Base-by-base conservation (phyloP, 169 alveolate genomes). In the Fabrea salina region DNA sequence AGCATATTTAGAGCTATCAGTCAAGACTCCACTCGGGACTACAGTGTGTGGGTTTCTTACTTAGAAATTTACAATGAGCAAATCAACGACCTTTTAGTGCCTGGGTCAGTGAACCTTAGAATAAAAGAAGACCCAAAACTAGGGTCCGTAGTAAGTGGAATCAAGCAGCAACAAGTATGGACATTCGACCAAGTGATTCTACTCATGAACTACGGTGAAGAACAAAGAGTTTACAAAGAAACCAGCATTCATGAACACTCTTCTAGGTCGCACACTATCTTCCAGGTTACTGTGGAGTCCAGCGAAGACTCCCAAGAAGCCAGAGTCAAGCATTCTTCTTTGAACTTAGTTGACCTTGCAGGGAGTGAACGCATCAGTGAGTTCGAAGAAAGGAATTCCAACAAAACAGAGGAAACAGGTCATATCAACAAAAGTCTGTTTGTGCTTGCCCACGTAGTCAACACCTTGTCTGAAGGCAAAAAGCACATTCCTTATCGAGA, bases 271-370 rank as follows among this genome's bases (percentile, higher is more conserved):
- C 97, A 93, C 80, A 92, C 97, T 0, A 86, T 93, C 47, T 91
- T 91, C 77, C 72, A 91, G 85, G 78, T 93, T 35, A 74, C 70
- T 57, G 86, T 90, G 6, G 96, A 86, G 33, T 80, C 72, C 35
- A 58, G 53, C 4, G 66, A 7, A 61, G 72, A 49, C 86, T 86
- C 8, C 93, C 27, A 83, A 83, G 84, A 79, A 71, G 85, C 43
- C 47, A 49, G 74, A 39, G 57, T 66, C 25, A 13, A 50, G 33
- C 40, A 51, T 35, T 22, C 57, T n/a, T 74, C 72, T 70, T 77
- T 92, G 30, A 87, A 89, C 75, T 75, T 92, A 66, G 96, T 86
- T 6, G 98, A 95, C 82, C 76, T 95, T 59, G 98, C 98, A 5
- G 98, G 98, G 4, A 84, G 94, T 51, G 94, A 87, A 68, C 82